Base-by-base conservation (phyloP, 805 yeast genomes). In the Barnettozyma vustinii region DNA sequence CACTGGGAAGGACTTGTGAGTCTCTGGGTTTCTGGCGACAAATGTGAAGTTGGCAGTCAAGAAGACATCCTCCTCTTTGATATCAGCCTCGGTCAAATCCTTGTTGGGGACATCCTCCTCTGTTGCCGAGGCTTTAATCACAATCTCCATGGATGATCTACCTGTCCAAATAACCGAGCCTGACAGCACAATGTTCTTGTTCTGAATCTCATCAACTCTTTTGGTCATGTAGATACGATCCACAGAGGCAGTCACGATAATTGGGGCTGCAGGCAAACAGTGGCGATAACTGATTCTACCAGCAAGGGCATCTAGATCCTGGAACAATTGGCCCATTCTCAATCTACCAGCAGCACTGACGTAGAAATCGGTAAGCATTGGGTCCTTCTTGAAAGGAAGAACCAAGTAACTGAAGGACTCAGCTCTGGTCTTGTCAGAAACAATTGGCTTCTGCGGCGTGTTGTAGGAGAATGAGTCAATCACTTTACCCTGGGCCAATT, bases 91-190 rank as follows among this genome's bases (percentile, higher is more conserved):
- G 12, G 76, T 73, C 48, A 84, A 69, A 25, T 72, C 74, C 15
- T 63, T 62, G 5, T 87, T 87, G 9, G 80, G 54, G 9, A 71
- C 71, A 13, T 74, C 77, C 25, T 35, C 26, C 46, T 79, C 82
- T 48, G 81, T 82, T 3, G 95, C 82, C 54, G 88, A 86, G 2
- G 97, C 98, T 61, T 81, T 85, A 58, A 91, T 94, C 42, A 90
- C 79, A 61, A 91, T 91, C 68, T 91, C 97, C 97, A 91, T 91
- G 1, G 97, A 90, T 1, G 96, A 87, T 52, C 88, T 74, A 51
- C 98, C 98, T 0, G 97, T 91, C 88, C 96, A 91, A 9, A 95
- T 83, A 40, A 90, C 97, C 45, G 83, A 75, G n/a, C 98, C 98
- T 27, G 94, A 90, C 52, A 91, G 69, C 26, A 89, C 76, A 58